These are phyloP conservation scores for Monosporascus sp. DNA, from an alignment of 2,329 filamentous ascomycete species.

Conservation along the genomic window DNA sequence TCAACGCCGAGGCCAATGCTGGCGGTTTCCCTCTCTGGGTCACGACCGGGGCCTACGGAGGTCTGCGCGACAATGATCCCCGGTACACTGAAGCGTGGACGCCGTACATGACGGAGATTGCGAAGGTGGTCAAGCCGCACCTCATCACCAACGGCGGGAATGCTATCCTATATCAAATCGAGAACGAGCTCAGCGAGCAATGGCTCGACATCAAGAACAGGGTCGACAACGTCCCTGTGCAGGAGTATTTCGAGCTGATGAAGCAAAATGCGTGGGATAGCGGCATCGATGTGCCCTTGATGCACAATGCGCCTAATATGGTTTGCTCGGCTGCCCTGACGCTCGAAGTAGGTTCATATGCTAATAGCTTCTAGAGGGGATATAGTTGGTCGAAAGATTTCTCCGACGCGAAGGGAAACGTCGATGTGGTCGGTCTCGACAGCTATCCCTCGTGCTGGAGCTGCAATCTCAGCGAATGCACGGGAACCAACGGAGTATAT, in stretches of 20 bases:
- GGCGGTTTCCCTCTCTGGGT: slow-evolving; percentile 60
- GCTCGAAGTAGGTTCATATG: too few species aligned
- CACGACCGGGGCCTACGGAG: slow-evolving; percentile 54
- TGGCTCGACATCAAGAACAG: slow-evolving; percentile 36
- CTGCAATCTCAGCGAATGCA: slow-evolving; percentile 57
- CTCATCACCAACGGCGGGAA: slow-evolving; percentile 54
- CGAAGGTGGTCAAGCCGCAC: slow-evolving; percentile 44
- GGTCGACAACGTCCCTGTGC: slow-evolving; percentile 42
- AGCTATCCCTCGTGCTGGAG: slow-evolving; percentile 56
- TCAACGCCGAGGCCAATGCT: slow-evolving; percentile 58
- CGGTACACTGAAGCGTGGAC: slow-evolving; percentile 49
- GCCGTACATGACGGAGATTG: slow-evolving; percentile 47
- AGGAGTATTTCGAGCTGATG: slow-evolving; percentile 53
- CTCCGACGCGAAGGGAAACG: slow-evolving; percentile 48
- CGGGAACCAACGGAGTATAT: slow-evolving; percentile 53
- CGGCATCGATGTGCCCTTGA: slow-evolving; percentile 54
- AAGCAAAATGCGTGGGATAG: slow-evolving; percentile 47
- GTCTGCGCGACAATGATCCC: slow-evolving; percentile 45
- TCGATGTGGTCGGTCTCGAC: slow-evolving; percentile 48
- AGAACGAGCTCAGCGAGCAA: slow-evolving; percentile 48
- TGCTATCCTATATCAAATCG: slow-evolving; percentile 51
- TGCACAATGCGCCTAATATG: slow-evolving; percentile 57
- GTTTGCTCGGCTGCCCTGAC: slow-evolving; percentile 4
- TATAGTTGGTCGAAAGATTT: slow-evolving; percentile 58
- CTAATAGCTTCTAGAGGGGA: slow-evolving; percentile 18